Base-by-base conservation (phyloP, 345 rosid genomes). In the Eucalyptus albens region DNA sequence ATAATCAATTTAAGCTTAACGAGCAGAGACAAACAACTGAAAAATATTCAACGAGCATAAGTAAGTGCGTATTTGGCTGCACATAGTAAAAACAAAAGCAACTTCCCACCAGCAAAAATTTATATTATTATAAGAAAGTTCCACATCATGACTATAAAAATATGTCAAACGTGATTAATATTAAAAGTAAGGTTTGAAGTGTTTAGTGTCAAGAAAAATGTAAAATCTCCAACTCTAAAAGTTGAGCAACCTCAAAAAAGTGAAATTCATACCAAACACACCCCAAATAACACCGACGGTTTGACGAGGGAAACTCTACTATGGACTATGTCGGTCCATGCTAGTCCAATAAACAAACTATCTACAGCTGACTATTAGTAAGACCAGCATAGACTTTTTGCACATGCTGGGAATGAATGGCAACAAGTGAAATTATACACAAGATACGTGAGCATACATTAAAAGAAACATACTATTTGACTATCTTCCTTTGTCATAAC, bases 401-500 rank as follows among this genome's bases (percentile, higher is more conserved):
- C 15, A 1, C 47, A 77, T 77, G 3, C 45, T 6, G 27, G 45
- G 27, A 40, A 21, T 37, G 83, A 40, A 77, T 40, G 2, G 26
- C 83, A 77, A 40, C 14, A 22, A 40, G 9, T 21, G 27, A 77
- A 21, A 77, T 77, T 77, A 77, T 40, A 77, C 47, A 40, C 47
- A 77, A 77, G 45, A 77, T 21, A 77, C 31, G 2, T 44, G 33
- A 50, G 50, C 59, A 45, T 33, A 62, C 27, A 86, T 53, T n/a
- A 67, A 33, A 49, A 47, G 42, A 42, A 87, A 91, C 95, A 88
- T 94, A 97, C 99, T 9, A 96, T 93, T 95, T 98, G 99, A 77
- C 97, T 95, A 44, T 96, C 95, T 37, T 91, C 97, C 92, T 92
- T 92, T 16, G 99, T 98, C 97, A 95, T 94, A 67, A 96, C 98